phyloP scores from a whole-genome alignment of 78 protist species.

The Monocercomonoides exilis region DNA sequence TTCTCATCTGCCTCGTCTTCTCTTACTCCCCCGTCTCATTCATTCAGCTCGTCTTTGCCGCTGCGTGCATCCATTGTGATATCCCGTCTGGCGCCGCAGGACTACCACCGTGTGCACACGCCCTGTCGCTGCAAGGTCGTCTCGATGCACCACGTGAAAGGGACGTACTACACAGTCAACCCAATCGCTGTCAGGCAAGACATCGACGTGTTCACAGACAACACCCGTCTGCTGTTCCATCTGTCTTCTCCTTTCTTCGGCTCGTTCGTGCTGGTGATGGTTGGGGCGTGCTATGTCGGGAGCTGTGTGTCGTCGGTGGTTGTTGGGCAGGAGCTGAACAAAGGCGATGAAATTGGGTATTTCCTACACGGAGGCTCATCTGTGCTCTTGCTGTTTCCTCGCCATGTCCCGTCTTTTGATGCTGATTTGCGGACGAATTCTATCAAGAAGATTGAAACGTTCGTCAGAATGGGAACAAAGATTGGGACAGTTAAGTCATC shows the following conservation, averaged over 20 bases:
- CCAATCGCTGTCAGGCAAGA: slow-evolving; percentile 16
- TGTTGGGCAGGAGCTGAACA: not conserved
- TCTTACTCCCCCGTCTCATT: too few species aligned
- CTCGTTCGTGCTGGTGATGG: slow-evolving; percentile 6
- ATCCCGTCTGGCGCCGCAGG: not conserved
- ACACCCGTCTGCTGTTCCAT: not conserved
- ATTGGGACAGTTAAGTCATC: too few species aligned
- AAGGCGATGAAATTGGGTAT: slow-evolving; percentile 3
- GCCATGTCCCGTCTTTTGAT: not conserved
- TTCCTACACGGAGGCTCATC: not conserved
- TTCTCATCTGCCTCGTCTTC: too few species aligned
- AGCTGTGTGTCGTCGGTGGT: not conserved
- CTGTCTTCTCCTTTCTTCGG: not conserved
- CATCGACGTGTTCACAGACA: slow-evolving; percentile 8
- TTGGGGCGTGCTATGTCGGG: slow-evolving; percentile 1
- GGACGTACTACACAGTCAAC: slow-evolving; percentile 11
- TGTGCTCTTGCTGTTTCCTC: not conserved
- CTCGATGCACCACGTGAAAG: not conserved
- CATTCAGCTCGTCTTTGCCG: too few species aligned
- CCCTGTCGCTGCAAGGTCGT: not conserved
- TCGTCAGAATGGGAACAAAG: not conserved
- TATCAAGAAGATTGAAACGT: not conserved
- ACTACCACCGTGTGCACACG: slow-evolving; percentile 2
- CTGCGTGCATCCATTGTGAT: not conserved
- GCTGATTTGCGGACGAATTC: not conserved